Base-by-base conservation (phyloP, 257 asterid genomes). In the Scutellaria galericulata region DNA sequence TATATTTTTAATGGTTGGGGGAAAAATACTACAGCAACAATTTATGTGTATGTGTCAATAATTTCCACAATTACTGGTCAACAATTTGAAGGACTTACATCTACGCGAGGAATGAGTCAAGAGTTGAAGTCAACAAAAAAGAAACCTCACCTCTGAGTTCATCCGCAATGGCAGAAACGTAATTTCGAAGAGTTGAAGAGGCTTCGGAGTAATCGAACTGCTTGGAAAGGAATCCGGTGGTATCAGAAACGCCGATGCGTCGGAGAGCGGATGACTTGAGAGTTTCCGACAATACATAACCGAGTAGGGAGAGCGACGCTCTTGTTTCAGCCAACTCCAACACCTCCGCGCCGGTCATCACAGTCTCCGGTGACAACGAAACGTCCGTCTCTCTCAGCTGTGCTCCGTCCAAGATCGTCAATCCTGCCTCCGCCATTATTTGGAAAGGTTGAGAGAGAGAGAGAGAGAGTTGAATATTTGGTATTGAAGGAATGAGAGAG, bases 361-460 rank as follows among this genome's bases (percentile, higher is more conserved):
- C 51, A 11, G 61, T 37, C 14, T 14, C 69, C 47, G 70, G 42
- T 65, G 47, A 87, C 74, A 76, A 61, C 55, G 86, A 80, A 15
- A 82, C 27, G 50, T 81, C 83, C 60, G 73, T 62, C 65, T 70
- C 79, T 47, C 73, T 73, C 10, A 86, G 89, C 62, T 76, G 83
- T 9, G 85, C 6, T 58, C 89, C 91, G 76, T 86, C 91, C 50
- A 86, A 69, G 69, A 86, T 70, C 64, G 79, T 78, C 69, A 79
- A 71, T 54, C 86, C 89, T 66, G 81, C 79, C 73, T 82, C 83
- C 2, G 83, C 66, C 91, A 86, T 83, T 65, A 64, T 40, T 68
- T 44, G 40, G 61, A 54, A 20, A 57, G 41, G 24, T 66, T 42
- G 57, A 9, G 74, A 42, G 18, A 18, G 18, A n/a, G n/a, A n/a